Conservation (phyloP, 139 green algal species). For the Coccomyxa sp. region DNA sequence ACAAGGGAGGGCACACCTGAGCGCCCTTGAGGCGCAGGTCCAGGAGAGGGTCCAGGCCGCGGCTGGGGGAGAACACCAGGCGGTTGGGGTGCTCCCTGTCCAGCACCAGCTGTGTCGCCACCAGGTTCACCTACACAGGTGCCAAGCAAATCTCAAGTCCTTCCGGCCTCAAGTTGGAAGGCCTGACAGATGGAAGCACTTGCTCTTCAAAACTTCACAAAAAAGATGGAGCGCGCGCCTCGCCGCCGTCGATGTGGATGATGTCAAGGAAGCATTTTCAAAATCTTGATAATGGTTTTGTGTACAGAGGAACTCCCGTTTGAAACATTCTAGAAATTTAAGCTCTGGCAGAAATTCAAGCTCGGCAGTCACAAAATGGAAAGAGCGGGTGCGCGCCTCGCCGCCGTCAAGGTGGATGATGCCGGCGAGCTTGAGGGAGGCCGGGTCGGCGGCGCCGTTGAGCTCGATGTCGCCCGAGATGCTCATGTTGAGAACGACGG, state of each 20-base stretch:
- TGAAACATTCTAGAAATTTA: no score
- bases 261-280: no score
- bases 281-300: no score
- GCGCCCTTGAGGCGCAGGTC: slow-evolving; percentile 66
- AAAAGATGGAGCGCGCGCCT: slow-evolving; percentile 16
- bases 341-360: no score
- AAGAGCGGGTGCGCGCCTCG: background rate
- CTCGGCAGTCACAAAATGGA: no score
- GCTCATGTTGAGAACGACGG: slow-evolving; percentile 87
- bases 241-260: slow-evolving; percentile 20
- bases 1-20: slow-evolving; percentile 43
- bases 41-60: slow-evolving; percentile 70
- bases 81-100: slow-evolving; percentile 84
- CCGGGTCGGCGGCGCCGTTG: slow-evolving; percentile 57
- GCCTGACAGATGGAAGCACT: no score
- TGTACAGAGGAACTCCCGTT: no score
- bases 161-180: no score
- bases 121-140: slow-evolving; percentile 79
- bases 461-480: slow-evolving; percentile 64
- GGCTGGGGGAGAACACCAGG: slow-evolving; percentile 67
- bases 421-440: slow-evolving; percentile 16
- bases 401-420: slow-evolving; percentile 20
- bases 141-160: no score
- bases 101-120: slow-evolving; percentile 87
- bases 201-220: no score